Evolutionary conservation across 75 land plant species (phyloP).

Genomic region (Selaginella tamariscina): DNA sequence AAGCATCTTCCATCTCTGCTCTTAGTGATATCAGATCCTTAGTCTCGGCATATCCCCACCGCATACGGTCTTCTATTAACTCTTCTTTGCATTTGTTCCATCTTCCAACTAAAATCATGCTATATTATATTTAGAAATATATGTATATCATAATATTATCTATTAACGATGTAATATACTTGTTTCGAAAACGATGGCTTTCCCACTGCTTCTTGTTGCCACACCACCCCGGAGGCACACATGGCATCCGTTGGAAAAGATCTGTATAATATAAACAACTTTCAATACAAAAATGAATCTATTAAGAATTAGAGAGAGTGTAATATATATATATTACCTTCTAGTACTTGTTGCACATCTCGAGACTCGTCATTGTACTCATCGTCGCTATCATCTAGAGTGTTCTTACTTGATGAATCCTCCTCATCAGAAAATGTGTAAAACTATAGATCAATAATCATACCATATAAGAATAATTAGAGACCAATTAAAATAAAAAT

Average conservation of each 20-base stretch:
- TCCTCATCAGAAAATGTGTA: neutral
- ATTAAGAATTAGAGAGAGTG: too few relatives aligned
- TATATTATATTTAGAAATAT: too few relatives aligned
- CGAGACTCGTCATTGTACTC: neutral
- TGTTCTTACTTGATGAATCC: neutral
- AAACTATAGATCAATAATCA: too few relatives aligned
- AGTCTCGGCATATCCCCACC: neutral
- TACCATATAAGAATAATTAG: too few relatives aligned
- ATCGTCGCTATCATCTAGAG: neutral
- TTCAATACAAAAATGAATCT: too few relatives aligned
- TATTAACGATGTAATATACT: too few relatives aligned
- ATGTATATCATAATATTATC: too few relatives aligned
- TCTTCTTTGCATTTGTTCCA: neutral
- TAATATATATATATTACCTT: too few relatives aligned
- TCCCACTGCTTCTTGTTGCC: neutral
- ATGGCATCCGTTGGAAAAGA: neutral
- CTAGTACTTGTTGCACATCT: neutral
- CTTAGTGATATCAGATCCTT: neutral
- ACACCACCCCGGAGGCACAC: constrained; percentile 2
- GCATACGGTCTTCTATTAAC: neutral
- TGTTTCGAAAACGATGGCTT: too few relatives aligned
- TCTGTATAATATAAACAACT: too few relatives aligned
- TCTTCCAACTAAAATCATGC: neutral
- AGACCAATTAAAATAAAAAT: too few relatives aligned
- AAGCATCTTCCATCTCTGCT: neutral